These are phyloP conservation scores for Cladorrhinum sp. DNA, from an alignment of 2,329 filamentous ascomycete species.

Conservation along the genomic window DNA sequence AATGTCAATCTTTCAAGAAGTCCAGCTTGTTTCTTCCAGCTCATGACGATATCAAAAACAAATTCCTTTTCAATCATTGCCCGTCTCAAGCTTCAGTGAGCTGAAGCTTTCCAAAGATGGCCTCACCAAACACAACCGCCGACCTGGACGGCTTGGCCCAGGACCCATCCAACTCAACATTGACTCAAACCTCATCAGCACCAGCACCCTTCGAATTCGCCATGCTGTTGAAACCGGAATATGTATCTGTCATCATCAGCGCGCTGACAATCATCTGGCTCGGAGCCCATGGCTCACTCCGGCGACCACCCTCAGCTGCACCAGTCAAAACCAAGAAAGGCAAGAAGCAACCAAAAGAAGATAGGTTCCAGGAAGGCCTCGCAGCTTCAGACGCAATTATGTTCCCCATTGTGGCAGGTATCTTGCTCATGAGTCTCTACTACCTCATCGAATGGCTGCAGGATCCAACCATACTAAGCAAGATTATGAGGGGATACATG, in stretches of 20 bases:
- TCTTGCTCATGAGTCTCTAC: slow-evolving; percentile 71
- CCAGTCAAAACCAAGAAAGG: slow-evolving; percentile 48
- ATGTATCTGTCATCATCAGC: slow-evolving; percentile 53
- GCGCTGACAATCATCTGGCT: slow-evolving; percentile 81
- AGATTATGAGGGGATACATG: slow-evolving; percentile 80
- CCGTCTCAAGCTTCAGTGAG: no score
- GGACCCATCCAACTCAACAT: neutral
- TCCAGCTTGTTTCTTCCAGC: neutral
- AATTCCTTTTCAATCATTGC: no score
- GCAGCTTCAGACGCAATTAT: slow-evolving; percentile 77
- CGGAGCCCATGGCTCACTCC: slow-evolving; percentile 80
- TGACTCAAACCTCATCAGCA: neutral
- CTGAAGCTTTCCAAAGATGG: slow-evolving; percentile 13
- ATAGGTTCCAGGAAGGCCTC: slow-evolving; percentile 59
- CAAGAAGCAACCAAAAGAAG: slow-evolving; percentile 47
- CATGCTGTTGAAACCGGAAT: slow-evolving; percentile 31
- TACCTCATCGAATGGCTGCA: slow-evolving; percentile 85
- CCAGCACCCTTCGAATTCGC: slow-evolving; percentile 10
- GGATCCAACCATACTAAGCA: slow-evolving; percentile 77
- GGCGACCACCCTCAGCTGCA: slow-evolving; percentile 75
- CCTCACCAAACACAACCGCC: slow-evolving; percentile 11
- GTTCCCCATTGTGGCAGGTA: slow-evolving; percentile 75
- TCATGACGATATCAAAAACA: neutral
- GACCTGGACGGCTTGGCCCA: slow-evolving; percentile 6
- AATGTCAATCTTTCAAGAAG: no score